These are phyloP conservation scores for Aspergillus caelatus DNA, from an alignment of 2,329 filamentous ascomycete species.

Conservation along the genomic window DNA sequence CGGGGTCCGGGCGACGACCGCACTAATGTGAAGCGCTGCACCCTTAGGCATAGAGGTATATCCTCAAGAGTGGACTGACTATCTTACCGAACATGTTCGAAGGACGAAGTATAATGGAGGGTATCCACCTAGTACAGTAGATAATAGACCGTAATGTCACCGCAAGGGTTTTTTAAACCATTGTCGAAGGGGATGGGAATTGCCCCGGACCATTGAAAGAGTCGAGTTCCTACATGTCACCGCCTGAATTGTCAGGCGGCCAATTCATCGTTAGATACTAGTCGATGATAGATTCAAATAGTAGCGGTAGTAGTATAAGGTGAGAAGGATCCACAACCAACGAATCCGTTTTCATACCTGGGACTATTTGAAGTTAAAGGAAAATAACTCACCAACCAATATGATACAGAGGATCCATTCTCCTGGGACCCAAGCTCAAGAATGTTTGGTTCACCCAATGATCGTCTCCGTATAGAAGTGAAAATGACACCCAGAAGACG, in stretches of 20 bases:
- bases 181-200: neutral
- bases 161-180: neutral
- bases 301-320: neutral
- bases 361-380: neutral
- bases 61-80: neutral
- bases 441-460: conserved; percentile 18
- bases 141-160: neutral
- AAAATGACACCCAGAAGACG: conserved; percentile 9
- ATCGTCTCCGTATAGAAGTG: conserved; percentile 1
- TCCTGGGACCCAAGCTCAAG: neutral
- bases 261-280: neutral
- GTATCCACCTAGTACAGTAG: neutral
- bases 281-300: neutral
- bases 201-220: neutral
- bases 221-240: neutral
- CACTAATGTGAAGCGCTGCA: neutral
- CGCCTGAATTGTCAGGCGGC: neutral
- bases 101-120: neutral
- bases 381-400: neutral
- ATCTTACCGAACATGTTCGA: neutral
- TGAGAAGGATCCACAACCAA: neutral
- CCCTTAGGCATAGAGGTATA: neutral
- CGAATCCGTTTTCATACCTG: neutral
- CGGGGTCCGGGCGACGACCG: neutral
- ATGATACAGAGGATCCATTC: neutral